These are phyloP conservation scores for Epichloe amarillans DNA, from an alignment of 2,329 filamentous ascomycete genomes.

Conservation along the genomic window DNA sequence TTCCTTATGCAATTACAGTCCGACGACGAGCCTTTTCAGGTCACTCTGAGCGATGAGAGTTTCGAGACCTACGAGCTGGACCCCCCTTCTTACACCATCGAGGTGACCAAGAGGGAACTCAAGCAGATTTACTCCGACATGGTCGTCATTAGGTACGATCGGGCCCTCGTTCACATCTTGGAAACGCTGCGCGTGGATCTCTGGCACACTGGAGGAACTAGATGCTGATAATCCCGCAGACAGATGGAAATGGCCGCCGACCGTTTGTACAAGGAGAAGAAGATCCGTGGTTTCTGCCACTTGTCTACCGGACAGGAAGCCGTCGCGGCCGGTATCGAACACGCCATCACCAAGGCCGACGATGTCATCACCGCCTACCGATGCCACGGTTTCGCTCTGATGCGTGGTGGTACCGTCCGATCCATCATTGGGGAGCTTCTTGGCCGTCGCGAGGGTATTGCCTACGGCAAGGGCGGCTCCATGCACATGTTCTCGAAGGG, in stretches of 20 bases:
- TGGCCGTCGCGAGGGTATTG: conserved; percentile 88
- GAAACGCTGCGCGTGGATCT: background rate
- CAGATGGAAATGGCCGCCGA: conserved; percentile 99
- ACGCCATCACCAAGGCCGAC: conserved; percentile 82
- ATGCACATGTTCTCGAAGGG: conserved; percentile 99
- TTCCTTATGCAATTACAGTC: conserved; percentile 39
- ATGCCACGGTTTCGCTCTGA: conserved; percentile 95
- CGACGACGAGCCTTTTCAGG: conserved; percentile 84
- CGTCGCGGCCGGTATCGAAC: conserved; percentile 92
- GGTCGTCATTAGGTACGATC: conserved; percentile 74
- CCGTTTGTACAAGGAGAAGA: conserved; percentile 99
- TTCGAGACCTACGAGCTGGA: conserved; percentile 99
- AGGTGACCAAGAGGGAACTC: conserved; percentile 93
- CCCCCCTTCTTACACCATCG: conserved; percentile 86
- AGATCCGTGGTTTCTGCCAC: conserved; percentile 99
- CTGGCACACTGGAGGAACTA: background rate
- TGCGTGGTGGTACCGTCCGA: conserved; percentile 83
- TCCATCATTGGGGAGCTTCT: conserved; percentile 94
- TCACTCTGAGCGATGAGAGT: conserved; percentile 92
- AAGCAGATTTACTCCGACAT: conserved; percentile 99
- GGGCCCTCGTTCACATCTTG: background rate
- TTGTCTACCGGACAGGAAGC: conserved; percentile 96
- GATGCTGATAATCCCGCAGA: conserved; percentile 37
- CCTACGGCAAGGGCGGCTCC: conserved; percentile 96
- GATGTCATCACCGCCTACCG: conserved; percentile 96